phyloP scores from a whole-genome alignment of 1,139 yeast genomes.

The Protomyces arabidopsidicola region DNA sequence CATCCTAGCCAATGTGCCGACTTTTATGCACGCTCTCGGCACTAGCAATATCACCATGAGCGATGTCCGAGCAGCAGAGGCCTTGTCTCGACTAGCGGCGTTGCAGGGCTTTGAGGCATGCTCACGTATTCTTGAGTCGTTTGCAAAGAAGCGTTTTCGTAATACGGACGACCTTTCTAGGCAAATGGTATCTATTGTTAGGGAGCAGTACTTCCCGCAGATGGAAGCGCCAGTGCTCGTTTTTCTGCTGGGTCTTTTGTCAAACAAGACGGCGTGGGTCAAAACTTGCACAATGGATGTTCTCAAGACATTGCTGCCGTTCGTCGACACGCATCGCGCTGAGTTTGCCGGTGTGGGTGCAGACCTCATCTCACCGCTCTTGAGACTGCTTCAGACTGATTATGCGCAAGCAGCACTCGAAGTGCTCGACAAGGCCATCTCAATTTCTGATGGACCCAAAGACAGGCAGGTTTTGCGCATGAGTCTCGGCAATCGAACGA shows the following conservation, averaged over 20 bases:
- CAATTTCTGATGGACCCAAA: slow-evolving; percentile 82
- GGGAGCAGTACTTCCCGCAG: slow-evolving; percentile 64
- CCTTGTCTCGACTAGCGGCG: slow-evolving; percentile 59
- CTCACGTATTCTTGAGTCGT: slow-evolving; percentile 68
- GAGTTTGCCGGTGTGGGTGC: slow-evolving; percentile 92
- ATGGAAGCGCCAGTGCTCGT: slow-evolving; percentile 72
- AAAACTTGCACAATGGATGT: slow-evolving; percentile 72
- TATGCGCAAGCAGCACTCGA: slow-evolving; percentile 83
- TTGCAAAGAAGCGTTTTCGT: slow-evolving; percentile 72
- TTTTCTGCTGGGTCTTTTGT: slow-evolving; percentile 67
- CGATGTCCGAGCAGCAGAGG: slow-evolving; percentile 53
- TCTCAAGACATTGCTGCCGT: slow-evolving; percentile 67
- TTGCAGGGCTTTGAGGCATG: slow-evolving; percentile 55
- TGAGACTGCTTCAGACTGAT: slow-evolving; percentile 76
- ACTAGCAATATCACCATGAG: slow-evolving; percentile 49
- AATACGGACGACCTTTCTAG: slow-evolving; percentile 82
- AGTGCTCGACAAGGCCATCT: slow-evolving; percentile 78
- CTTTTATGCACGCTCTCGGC: slow-evolving; percentile 75
- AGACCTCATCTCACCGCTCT: slow-evolving; percentile 82
- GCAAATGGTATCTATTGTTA: slow-evolving; percentile 69
- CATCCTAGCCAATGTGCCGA: slow-evolving; percentile 71
- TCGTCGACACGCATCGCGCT: slow-evolving; percentile 68
- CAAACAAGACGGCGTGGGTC: slow-evolving; percentile 74
- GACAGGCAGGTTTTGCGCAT: slow-evolving; percentile 88
- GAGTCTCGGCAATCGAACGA: slow-evolving; percentile 77